Base-by-base conservation (phyloP, 495 filamentous ascomycete species). In the Penicillium crystallinum region DNA sequence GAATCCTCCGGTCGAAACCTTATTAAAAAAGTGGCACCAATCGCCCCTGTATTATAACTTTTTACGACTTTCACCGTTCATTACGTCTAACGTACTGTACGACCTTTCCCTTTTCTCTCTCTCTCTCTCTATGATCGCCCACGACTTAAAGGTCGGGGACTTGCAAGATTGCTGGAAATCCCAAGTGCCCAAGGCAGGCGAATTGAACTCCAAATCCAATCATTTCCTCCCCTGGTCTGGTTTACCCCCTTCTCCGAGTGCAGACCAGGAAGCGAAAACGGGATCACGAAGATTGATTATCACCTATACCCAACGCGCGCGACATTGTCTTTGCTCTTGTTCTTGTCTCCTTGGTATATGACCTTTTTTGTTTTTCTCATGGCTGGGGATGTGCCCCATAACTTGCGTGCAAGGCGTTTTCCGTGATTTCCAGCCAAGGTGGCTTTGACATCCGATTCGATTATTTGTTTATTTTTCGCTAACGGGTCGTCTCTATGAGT, bases 1-100 rank as follows among this genome's bases (percentile, higher is more conserved):
- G 23, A 3, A 27, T 21, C 31, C 36, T 30, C 30, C 11, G n/a
- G 9, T 12, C 5, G 4, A 9, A 15, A n/a, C 8, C 15, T 19
- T 11, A 25, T 22, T 6, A 37, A 1, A 36, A 36, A 36, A 36
- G 8, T 29, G 33, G 22, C 18, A 34, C 14, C 31, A 39, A 40
- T 3, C 19, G 15, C 8, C 29, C 6, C 5, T 61, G 58, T 61
- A 61, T 52, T 57, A 39, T 61, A 57, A 61, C 49, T 21, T 40
- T 50, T 60, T 41, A 60, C 54, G 57, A 60, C 40, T 55, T 55
- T 46, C 42, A 46, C 38, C 53, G 48, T 50, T 38, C 21, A 27
- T 42, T 41, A 42, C 56, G 46, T 51, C 51, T 54, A 34, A 50
- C 56, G 51, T 57, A 36, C 34, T 58, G 46, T 52, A 54, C 40